Percentiles rank a stretch among this genome's conserved stretches.
Evolutionary conservation across 768 basidiomycete genomes (phyloP).

Genomic region (Psilocybe sp.): DNA sequence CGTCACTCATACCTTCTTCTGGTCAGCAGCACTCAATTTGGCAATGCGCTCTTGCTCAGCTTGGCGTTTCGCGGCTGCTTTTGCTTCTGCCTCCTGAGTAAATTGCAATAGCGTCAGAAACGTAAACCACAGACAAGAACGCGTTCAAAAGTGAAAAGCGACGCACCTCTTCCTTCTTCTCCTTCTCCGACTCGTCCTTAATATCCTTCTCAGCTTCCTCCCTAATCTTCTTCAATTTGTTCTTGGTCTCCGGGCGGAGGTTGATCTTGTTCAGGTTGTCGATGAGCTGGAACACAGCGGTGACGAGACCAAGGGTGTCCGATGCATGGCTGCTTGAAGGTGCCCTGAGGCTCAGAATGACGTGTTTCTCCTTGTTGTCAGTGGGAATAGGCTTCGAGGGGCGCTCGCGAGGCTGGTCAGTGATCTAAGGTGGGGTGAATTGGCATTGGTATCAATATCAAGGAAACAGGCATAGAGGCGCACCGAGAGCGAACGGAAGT

Average conservation of each 20-base stretch:
- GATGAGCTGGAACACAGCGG: slow-evolving; percentile 70
- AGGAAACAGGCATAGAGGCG: slow-evolving; percentile 22
- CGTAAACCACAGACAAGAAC: neutral
- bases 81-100: slow-evolving; percentile 56
- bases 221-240: slow-evolving; percentile 71
- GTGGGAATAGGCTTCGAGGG: slow-evolving; percentile 52
- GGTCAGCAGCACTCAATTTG: slow-evolving; percentile 73
- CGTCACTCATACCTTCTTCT: slow-evolving; percentile 63
- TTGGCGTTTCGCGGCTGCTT: slow-evolving; percentile 68
- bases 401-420: slow-evolving; percentile 79
- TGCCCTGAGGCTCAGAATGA: slow-evolving; percentile 63
- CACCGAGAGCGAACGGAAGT: slow-evolving; percentile 86
- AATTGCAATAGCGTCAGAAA: neutral
- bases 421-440: slow-evolving; percentile 43
- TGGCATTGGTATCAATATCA: slow-evolving; percentile 4
- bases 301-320: slow-evolving; percentile 58
- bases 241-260: slow-evolving; percentile 79
- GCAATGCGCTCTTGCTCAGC: slow-evolving; percentile 72
- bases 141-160: neutral
- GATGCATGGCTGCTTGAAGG: slow-evolving; percentile 47
- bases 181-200: slow-evolving; percentile 62
- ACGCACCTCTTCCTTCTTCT: slow-evolving; percentile 68
- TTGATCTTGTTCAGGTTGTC: slow-evolving; percentile 59
- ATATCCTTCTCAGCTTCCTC: slow-evolving; percentile 71
- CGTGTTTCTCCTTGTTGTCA: slow-evolving; percentile 62